A percentile compares a stretch with the other conserved stretches of the same genome.
phyloP scores from a whole-genome alignment of 345 rosid species.

The Microthlaspi erraticum region DNA sequence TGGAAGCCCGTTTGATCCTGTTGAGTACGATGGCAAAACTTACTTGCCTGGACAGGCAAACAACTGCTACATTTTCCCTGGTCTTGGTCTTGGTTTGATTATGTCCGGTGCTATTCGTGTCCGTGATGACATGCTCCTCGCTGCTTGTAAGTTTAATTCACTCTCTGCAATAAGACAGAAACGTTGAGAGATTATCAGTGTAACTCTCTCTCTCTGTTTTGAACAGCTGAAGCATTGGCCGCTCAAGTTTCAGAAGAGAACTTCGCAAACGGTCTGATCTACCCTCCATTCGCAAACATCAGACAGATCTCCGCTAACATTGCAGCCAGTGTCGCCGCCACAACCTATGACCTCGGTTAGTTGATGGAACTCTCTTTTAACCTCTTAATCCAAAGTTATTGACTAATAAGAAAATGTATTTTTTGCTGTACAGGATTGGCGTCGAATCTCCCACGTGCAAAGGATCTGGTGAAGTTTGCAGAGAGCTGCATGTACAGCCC shows the following conservation, averaged over 20 bases:
- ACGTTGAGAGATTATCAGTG: background rate
- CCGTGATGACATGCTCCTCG: slow-evolving; percentile 95
- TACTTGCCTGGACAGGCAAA: slow-evolving; percentile 95
- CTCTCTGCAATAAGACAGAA: background rate
- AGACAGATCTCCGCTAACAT: slow-evolving; percentile 88
- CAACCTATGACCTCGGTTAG: slow-evolving; percentile 92
- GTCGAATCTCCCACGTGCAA: slow-evolving; percentile 81
- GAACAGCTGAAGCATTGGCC: slow-evolving; percentile 92
- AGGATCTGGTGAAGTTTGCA: slow-evolving; percentile 76
- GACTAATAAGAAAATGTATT: slow-evolving; percentile 19
- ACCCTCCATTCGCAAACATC: slow-evolving; percentile 91
- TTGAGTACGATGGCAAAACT: slow-evolving; percentile 72
- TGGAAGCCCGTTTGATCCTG: slow-evolving; percentile 95
- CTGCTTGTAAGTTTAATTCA: slow-evolving; percentile 76
- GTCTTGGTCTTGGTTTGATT: slow-evolving; percentile 92
- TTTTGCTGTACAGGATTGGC: slow-evolving; percentile 71
- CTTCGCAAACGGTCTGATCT: slow-evolving; percentile 76
- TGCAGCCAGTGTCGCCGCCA: slow-evolving; percentile 89
- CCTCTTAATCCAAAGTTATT: background rate
- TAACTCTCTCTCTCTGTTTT: background rate
- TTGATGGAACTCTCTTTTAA: slow-evolving; percentile 12
- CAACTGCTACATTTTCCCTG: slow-evolving; percentile 97
- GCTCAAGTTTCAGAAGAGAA: slow-evolving; percentile 73
- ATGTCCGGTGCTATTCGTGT: slow-evolving; percentile 93
- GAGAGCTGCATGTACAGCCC: slow-evolving; percentile 99